Evolutionary conservation across 148 eudicot genomes (phyloP), one percentile per base, ranked within the genome.

Genomic region (Beta vulgaris): DNA sequence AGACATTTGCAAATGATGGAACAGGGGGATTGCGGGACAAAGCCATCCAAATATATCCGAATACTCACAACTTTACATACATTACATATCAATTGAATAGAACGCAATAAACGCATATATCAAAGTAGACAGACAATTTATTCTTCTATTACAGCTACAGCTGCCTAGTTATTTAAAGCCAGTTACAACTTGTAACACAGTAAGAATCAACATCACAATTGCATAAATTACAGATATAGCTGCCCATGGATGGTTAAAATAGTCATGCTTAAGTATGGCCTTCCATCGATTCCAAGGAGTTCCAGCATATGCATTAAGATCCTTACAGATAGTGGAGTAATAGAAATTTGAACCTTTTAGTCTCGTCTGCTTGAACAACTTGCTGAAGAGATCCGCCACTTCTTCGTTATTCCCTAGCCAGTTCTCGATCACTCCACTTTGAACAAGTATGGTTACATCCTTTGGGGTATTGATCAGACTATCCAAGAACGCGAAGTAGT

Each of bases 181-280:
- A 19, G 74, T 77, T 51, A 44, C 23, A 69, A 46, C 80, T 63
- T 77, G 80, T 18, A 77, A 2, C 28, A 61, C 51, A 11, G 84
- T 82, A 13, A 82, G 76, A 64, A 82, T 18, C 8, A 82, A 77
- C 15, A 82, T 37, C 19, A 74, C 65, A 57, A 73, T 60, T 0
- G 81, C 84, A 69, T 82, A 82, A 4, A 62, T 28, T 28, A 82
- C 71, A 43, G 78, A 62, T 16, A 77, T 51, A 16, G 48, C 73
- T 7, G 84, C 84, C 84, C 84, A 82, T 26, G 84, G 84, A 82
- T 82, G 82, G 23, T 25, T 71, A 36, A 82, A 70, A 43, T 82
- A 82, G 18, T 54, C 54, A 2, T 74, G 78, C 66, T 73, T 68
- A 25, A 81, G 69, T 49, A 70, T 76, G n/a, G 86, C 86, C 70